These are phyloP conservation scores for Aureobasidium sp. DNA, from an alignment of 2,329 filamentous ascomycete genomes.

Conservation along the genomic window DNA sequence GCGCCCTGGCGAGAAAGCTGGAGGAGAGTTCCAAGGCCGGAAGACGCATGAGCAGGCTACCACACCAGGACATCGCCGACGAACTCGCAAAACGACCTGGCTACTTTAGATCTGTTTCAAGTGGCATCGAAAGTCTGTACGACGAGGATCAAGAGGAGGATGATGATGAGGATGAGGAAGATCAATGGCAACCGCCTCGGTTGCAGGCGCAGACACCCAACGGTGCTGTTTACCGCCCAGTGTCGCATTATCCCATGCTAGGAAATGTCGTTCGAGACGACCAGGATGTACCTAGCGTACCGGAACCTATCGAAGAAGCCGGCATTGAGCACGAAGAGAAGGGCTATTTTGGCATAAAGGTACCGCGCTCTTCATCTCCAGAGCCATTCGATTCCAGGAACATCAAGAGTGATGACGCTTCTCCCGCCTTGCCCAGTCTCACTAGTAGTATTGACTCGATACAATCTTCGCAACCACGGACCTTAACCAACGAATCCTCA, in stretches of 20 bases:
- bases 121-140: constrained; percentile 42
- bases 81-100: constrained; percentile 71
- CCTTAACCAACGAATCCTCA: constrained; percentile 34
- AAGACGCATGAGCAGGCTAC: constrained; percentile 75
- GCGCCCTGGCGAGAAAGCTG: constrained; percentile 78
- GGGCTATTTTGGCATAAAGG: constrained; percentile 38
- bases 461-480: constrained; percentile 34
- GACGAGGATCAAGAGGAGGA: constrained; percentile 31
- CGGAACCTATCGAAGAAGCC: not conserved
- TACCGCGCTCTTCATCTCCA: constrained; percentile 40
- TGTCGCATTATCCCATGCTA: constrained; percentile 30
- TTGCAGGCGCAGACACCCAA: constrained; percentile 21
- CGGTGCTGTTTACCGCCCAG: constrained; percentile 28
- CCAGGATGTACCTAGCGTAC: constrained; percentile 2
- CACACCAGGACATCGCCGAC: constrained; percentile 74
- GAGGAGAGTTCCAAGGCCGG: constrained; percentile 67
- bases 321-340: constrained; percentile 7
- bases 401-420: constrained; percentile 36
- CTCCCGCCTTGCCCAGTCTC: constrained; percentile 33
- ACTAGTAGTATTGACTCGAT: constrained; percentile 31
- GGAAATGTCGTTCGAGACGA: constrained; percentile 18
- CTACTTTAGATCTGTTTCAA: constrained; percentile 70
- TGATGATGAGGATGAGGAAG: constrained; percentile 34
- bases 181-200: not conserved
- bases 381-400: constrained; percentile 38